A percentile compares a stretch with the other conserved stretches of the same genome.
Evolutionary conservation across 2,329 filamentous ascomycete species (phyloP).

Genomic region (Trichoderma hamatum): DNA sequence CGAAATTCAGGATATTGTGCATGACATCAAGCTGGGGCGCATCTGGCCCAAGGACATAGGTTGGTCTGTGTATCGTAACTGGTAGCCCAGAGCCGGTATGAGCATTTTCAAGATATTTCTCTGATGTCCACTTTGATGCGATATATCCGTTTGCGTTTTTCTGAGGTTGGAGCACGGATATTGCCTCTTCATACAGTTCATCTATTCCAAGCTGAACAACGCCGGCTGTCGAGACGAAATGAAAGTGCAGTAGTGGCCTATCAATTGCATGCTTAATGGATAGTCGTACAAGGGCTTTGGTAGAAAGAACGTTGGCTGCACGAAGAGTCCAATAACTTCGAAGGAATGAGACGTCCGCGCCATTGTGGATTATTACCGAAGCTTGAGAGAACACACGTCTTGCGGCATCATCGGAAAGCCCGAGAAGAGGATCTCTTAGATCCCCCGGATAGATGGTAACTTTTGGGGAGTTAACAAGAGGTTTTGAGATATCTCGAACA

Average conservation of each 20-base stretch:
- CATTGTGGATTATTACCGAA: neutral
- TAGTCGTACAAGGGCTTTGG: constrained; percentile 35
- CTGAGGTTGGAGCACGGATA: constrained; percentile 20
- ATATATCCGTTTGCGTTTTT: constrained; percentile 38
- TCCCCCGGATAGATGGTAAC: neutral
- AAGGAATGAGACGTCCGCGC: neutral
- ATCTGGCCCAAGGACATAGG: too few relatives aligned
- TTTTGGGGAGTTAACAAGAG: neutral
- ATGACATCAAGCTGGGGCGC: too few relatives aligned
- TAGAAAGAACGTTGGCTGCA: constrained; percentile 23
- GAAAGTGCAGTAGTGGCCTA: constrained; percentile 33
- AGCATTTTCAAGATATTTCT: constrained; percentile 37
- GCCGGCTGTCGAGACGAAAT: constrained; percentile 40
- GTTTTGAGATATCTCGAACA: constrained; percentile 34
- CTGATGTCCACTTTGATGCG: constrained; percentile 41
- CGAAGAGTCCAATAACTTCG: neutral
- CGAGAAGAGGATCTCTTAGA: neutral
- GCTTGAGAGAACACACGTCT: neutral
- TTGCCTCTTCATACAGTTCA: neutral
- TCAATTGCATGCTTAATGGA: constrained; percentile 31
- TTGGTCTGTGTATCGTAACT: too few relatives aligned
- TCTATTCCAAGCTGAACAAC: constrained; percentile 30
- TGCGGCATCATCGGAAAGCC: neutral
- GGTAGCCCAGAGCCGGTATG: too few relatives aligned
- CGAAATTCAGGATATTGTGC: too few relatives aligned